Conservation (phyloP, 371 early-diverging fungal species). For the Mortierella sp. region DNA sequence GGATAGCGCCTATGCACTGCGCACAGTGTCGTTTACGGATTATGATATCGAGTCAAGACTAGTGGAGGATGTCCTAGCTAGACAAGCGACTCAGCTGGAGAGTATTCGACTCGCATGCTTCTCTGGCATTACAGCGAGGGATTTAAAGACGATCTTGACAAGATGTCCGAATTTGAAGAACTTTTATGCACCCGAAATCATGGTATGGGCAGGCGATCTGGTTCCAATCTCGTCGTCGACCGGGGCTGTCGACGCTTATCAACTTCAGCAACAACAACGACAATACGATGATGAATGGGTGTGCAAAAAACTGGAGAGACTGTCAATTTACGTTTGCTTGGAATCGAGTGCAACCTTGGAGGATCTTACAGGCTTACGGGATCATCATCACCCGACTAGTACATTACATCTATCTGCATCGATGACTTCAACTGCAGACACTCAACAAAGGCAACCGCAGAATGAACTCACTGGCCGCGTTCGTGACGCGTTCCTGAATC, state of each 20-base stretch:
- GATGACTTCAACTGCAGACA: not conserved
- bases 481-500: conserved; percentile 16
- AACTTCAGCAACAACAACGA: conserved; percentile 2
- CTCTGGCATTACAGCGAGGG: conserved; percentile 22
- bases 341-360: conserved; percentile 6
- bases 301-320: conserved; percentile 15
- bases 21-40: conserved; percentile 22
- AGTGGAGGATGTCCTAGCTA: conserved; percentile 6
- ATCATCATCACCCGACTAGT: not conserved
- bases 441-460: not conserved
- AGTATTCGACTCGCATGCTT: conserved; percentile 33
- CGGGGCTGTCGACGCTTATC: not conserved
- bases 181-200: conserved; percentile 29
- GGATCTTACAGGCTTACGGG: not conserved
- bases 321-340: conserved; percentile 19
- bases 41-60: conserved; percentile 31
- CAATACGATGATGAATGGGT: conserved; percentile 7
- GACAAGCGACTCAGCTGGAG: conserved; percentile 18
- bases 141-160: conserved; percentile 22
- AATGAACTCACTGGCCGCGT: not conserved
- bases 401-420: not conserved
- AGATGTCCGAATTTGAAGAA: conserved; percentile 29
- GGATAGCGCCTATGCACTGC: conserved; percentile 5
- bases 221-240: not conserved
- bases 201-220: conserved; percentile 32